phyloP scores from a whole-genome alignment of 2,329 filamentous ascomycete species.

The Zasmidium angulare region DNA sequence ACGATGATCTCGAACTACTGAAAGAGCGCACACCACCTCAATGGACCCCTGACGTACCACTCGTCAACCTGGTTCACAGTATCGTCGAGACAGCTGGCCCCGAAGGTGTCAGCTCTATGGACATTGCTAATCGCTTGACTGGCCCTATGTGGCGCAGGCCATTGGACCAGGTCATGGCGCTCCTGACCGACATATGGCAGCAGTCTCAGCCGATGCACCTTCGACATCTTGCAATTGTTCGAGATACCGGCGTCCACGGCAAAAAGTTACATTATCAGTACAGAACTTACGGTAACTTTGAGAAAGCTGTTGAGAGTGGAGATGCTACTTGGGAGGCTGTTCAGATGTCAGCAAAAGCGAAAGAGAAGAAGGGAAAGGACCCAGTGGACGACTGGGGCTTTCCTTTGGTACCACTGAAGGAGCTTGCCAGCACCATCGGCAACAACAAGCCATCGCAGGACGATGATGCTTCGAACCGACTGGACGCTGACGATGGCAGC shows the following conservation, averaged over 20 bases:
- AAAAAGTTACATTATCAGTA: constrained; percentile 56
- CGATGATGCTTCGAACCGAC: no score
- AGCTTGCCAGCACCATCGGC: constrained; percentile 42
- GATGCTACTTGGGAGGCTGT: constrained; percentile 34
- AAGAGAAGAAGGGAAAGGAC: constrained; percentile 26
- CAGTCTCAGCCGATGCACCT: constrained; percentile 59
- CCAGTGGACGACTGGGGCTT: constrained; percentile 51
- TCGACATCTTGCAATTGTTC: constrained; percentile 56
- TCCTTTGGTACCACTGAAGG: constrained; percentile 34
- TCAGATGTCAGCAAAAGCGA: constrained; percentile 24
- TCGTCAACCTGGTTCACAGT: constrained; percentile 55
- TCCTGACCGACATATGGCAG: constrained; percentile 58
- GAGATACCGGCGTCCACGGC: constrained; percentile 51
- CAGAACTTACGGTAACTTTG: constrained; percentile 54
- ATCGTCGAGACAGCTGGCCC: constrained; percentile 48
- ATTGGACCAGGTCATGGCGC: constrained; percentile 52
- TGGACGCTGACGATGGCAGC: neutral
- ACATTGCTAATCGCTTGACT: constrained; percentile 38
- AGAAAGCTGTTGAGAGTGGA: constrained; percentile 52
- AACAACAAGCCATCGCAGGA: neutral
- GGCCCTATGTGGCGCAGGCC: constrained; percentile 57
- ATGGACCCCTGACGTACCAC: constrained; percentile 55
- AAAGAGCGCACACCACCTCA: constrained; percentile 44
- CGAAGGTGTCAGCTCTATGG: constrained; percentile 50
- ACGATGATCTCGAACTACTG: constrained; percentile 3